Base-by-base conservation (phyloP, 805 yeast species). In the Schwanniomyces pseudopolymorphus region DNA sequence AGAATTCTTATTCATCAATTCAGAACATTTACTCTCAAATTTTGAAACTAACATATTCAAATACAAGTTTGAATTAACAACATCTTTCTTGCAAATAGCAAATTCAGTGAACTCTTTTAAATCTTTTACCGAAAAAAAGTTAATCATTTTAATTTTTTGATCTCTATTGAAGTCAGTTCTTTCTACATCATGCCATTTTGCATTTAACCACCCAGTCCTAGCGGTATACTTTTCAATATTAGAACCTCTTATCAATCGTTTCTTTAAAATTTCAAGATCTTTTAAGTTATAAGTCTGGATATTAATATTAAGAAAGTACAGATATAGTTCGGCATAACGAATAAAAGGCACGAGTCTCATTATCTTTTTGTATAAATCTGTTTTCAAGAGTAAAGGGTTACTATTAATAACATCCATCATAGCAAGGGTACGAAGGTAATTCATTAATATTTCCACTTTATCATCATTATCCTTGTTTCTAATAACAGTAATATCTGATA, bases 101-200 rank as follows among this genome's bases (percentile, higher is more conserved):
- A 57, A 40, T 16, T 54, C 50, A 1, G 67, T 54, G 42, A 62
- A 63, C 5, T 33, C 25, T 19, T 50, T 53, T 13, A 71, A 50
- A 46, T 64, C 70, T 1, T 53, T 50, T 16, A 69, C 47, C 9
- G 64, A 50, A 46, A 61, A 66, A 46, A 64, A 70, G n/a, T 52
- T 40, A n/a, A 59, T 45, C 71, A 71, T 69, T 45, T 59, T 62
- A 33, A 49, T 41, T 22, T 52, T 54, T 20, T 63, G 64, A 5
- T 21, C 35, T 4, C 47, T 55, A 7, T 46, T 31, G 19, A 59
- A 57, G 1, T 50, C 43, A 5, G 52, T 47, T 35, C 48, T 51
- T 20, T 61, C 54, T 0, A 64, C 56, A 46, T 69, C 61, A 46
- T 71, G 74, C 74, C 74, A 70, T 43, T 63, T 63, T 4, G 74